Conservation (phyloP, 2,329 filamentous ascomycete species). For the Colletotrichum sp. region DNA sequence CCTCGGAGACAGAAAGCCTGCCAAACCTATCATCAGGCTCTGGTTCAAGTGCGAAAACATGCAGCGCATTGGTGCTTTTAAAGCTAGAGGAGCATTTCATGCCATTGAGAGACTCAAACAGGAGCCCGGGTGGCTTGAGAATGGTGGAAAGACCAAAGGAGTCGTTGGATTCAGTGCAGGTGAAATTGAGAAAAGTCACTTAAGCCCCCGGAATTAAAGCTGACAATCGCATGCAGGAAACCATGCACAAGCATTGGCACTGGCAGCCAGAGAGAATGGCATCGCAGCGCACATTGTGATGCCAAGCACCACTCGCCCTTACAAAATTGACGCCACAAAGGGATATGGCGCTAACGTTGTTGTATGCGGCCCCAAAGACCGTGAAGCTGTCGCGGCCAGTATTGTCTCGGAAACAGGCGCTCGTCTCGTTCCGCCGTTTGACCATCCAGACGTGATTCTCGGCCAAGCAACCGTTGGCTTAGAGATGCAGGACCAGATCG, state of each 20-base stretch:
- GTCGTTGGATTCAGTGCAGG: slow-evolving; percentile 92
- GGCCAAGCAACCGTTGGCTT: slow-evolving; percentile 91
- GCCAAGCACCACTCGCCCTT: slow-evolving; percentile 81
- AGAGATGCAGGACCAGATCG: slow-evolving; percentile 80
- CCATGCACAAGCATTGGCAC: slow-evolving; percentile 89
- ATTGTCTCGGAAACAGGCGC: slow-evolving; percentile 77
- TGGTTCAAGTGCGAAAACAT: slow-evolving; percentile 98
- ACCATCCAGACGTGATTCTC: slow-evolving; percentile 89
- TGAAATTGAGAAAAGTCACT: slow-evolving; percentile 36
- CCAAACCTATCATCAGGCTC: slow-evolving; percentile 70
- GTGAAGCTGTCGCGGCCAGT: slow-evolving; percentile 74
- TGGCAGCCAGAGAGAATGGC: slow-evolving; percentile 77
- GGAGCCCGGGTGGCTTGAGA: slow-evolving; percentile 65
- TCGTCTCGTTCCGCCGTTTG: slow-evolving; percentile 85
- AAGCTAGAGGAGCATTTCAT: slow-evolving; percentile 89
- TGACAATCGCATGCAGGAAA: slow-evolving; percentile 65
- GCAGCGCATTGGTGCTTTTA: slow-evolving; percentile 91
- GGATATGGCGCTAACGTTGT: slow-evolving; percentile 79
- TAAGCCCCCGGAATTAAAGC: background rate
- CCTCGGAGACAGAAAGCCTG: slow-evolving; percentile 56
- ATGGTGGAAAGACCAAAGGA: slow-evolving; percentile 65
- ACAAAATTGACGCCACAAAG: slow-evolving; percentile 83
- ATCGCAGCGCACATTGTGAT: slow-evolving; percentile 91
- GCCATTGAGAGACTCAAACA: slow-evolving; percentile 73
- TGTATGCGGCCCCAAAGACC: slow-evolving; percentile 83